Evolutionary conservation across 768 basidiomycete species (phyloP).

Genomic region (Podaxis rugospora): DNA sequence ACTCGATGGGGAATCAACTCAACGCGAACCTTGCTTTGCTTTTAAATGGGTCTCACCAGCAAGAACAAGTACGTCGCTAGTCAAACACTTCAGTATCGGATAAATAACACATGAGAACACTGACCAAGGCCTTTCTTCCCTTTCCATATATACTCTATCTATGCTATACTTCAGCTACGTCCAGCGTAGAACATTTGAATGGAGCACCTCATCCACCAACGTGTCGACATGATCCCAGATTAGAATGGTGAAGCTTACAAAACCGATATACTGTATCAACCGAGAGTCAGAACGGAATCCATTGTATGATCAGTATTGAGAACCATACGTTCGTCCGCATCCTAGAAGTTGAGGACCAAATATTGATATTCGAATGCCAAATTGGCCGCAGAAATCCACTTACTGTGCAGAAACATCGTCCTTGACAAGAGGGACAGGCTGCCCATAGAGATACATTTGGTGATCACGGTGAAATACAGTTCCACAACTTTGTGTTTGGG

Average conservation of each 20-base stretch:
- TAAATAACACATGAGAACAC: constrained; percentile 15
- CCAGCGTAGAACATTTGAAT: background rate
- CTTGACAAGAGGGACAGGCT: constrained; percentile 5
- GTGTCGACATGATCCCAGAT: constrained; percentile 54
- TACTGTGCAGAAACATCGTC: constrained; percentile 20
- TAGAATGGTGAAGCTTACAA: constrained; percentile 44
- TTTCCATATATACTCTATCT: constrained; percentile 53
- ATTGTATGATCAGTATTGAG: background rate
- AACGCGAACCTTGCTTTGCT: background rate
- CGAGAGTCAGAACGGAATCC: background rate
- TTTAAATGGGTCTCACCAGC: constrained; percentile 24
- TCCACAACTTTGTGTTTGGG: too few relatives aligned
- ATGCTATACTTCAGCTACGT: background rate
- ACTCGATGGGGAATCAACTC: background rate
- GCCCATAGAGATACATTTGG: background rate
- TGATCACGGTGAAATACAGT: background rate
- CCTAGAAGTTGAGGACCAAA: constrained; percentile 6
- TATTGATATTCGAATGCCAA: background rate
- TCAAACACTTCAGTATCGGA: background rate
- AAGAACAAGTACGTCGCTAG: constrained; percentile 39
- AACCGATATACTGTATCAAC: constrained; percentile 39
- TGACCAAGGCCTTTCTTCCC: constrained; percentile 38
- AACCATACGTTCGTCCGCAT: constrained; percentile 20
- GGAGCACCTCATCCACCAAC: constrained; percentile 36
- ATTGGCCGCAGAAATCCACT: background rate